Base-by-base conservation (phyloP, 176 grass and related monocot species). In the Puya raimondii region DNA sequence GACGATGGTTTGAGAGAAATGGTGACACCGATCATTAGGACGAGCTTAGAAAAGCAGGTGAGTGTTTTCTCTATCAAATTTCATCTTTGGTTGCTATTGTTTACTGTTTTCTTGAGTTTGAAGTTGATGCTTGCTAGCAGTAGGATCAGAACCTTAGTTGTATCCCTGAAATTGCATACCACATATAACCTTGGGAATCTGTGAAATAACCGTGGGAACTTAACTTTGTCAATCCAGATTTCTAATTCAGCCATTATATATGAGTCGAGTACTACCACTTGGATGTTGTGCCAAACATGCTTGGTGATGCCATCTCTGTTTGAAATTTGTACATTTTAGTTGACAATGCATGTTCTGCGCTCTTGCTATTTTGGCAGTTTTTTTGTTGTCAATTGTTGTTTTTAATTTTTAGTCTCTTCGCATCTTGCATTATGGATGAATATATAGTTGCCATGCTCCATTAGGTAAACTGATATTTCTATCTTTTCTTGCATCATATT, bases 31-130 rank as follows among this genome's bases (percentile, higher is more conserved):
- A 83, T 97, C 74, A 83, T 97, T 70, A 82, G 89, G 70, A 70
- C 89, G 9, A 97, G 86, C 67, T 83, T 96, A 48, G 88, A 91
- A 81, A 96, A 96, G 51, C 93, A 96, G 74, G 93, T 92, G 69
- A 83, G 73, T 25, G 26, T 66, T 20, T 53, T 52, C 65, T 70
- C 2, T 25, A 8, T 48, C 70, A 63, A 67, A 50, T 64, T 74
- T 71, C 48, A 0, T 50, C 77, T 18, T 53, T 47, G 10, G 12
- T n/a, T 10, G 17, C 27, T 79, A 42, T 79, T 27, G 2, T 64
- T 48, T 71, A 63, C 11, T 15, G 51, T 29, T 63, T 61, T 78
- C 14, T 67, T 1, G n/a, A 18, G 7, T 61, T 61, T 16, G 14
- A 61, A 61, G 56, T 18, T 16, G 14, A 61, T 18, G 10, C 4